Conservation (phyloP, 2,329 filamentous ascomycete genomes). For the Escovopsis sp. region DNA sequence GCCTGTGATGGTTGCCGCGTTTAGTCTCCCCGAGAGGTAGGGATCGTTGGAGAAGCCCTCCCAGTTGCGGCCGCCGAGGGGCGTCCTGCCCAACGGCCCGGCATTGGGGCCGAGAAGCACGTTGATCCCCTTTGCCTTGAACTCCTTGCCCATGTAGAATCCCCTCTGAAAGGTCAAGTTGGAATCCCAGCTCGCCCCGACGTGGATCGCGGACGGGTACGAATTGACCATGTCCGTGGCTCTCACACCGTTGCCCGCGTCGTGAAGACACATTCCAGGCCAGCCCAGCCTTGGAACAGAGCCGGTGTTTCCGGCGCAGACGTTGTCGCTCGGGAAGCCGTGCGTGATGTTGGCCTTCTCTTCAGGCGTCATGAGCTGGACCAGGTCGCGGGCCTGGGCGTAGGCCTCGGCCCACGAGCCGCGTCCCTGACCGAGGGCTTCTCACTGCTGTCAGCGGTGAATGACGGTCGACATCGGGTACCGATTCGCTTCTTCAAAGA, state of each 20-base stretch:
- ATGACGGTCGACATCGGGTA: too few relatives aligned
- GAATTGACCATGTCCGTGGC: conserved; percentile 33
- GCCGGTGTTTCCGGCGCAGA: conserved; percentile 33
- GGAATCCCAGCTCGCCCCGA: conserved; percentile 38
- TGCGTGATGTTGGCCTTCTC: conserved; percentile 43
- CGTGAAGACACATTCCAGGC: conserved; percentile 34
- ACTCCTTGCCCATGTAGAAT: conserved; percentile 40
- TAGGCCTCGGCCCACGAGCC: conserved; percentile 44
- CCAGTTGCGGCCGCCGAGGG: conserved; percentile 59
- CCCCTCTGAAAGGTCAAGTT: conserved; percentile 37
- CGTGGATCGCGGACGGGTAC: conserved; percentile 33
- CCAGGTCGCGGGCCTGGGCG: conserved; percentile 38
- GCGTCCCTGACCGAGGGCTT: conserved; percentile 18
- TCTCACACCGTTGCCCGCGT: conserved; percentile 34
- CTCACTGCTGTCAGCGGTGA: background rate
- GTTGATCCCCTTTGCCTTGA: conserved; percentile 45
- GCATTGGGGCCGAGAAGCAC: conserved; percentile 57
- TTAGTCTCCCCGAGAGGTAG: conserved; percentile 53
- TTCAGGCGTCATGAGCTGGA: conserved; percentile 48
- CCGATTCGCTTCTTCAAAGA: too few relatives aligned
- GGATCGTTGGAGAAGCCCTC: conserved; percentile 62
- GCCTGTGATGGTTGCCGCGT: conserved; percentile 57
- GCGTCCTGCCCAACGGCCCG: conserved; percentile 56
- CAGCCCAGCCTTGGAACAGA: conserved; percentile 29
- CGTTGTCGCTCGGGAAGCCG: conserved; percentile 38